Evolutionary conservation across 805 yeast genomes (phyloP), one percentile per base, ranked within the genome.

Genomic region (Saccharomycopsis selenospora): DNA sequence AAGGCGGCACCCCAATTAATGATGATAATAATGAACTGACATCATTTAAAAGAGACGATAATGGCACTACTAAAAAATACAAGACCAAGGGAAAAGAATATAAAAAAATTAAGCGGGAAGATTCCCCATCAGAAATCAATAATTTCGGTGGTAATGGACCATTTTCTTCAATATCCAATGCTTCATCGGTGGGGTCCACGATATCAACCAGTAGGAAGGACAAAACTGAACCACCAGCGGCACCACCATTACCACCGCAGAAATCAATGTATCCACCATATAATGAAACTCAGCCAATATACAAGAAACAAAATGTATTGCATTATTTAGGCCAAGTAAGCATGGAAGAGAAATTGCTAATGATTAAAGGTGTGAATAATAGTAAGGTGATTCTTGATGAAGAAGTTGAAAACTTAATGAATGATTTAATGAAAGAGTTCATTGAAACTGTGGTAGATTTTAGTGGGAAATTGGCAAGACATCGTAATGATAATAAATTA

Each of bases 401-500:
- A 11, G 55, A 52, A 17, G 51, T 52, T 23, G 55, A 52, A 29
- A 27, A 36, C 14, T 44, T 52, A 38, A 13, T 46, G 40, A 42
- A 52, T 27, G 55, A 52, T 13, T 43, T 49, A 23, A 33, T 52
- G 33, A 52, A 52, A 22, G 55, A 52, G 45, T 52, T 52, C 36
- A 22, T 52, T 1, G 55, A 52, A 18, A 29, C 26, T 17, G 50
- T 52, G 5, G 43, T 52, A 27, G 53, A 47, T 11, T 52, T 52
- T 30, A 46, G 50, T 4, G 36, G 46, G 3, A 52, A 44, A 30
- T 29, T 52, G 29, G 55, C 55, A 10, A 36, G 50, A n/a, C 53
- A 52, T 36, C 14, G 55, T 11, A 43, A 40, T 4, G 45, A 43
- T 3, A 46, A 38, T 11, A 38, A 49, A 22, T 18, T 52, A 10